These are phyloP conservation scores for Tritrichomonas foetus DNA, from an alignment of 208 protist genomes.

Conservation along the genomic window DNA sequence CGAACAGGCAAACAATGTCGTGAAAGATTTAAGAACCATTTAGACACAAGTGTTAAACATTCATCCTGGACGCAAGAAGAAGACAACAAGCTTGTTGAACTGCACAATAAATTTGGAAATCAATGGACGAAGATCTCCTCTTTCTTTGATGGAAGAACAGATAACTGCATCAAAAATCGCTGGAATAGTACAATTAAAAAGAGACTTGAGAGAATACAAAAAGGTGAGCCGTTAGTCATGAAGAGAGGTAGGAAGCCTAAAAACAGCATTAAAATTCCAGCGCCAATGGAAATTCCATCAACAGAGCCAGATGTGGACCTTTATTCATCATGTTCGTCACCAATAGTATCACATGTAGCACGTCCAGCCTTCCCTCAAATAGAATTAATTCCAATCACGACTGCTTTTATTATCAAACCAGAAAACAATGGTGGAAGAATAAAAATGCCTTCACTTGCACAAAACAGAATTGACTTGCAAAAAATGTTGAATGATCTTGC, in stretches of 20 bases:
- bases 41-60: conserved; percentile 54
- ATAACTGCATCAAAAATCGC: conserved; percentile 60
- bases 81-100: conserved; percentile 45
- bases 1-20: conserved; percentile 60
- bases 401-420: too few species aligned
- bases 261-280: too few species aligned
- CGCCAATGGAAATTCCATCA: too few species aligned
- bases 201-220: not conserved
- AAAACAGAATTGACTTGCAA: too few species aligned
- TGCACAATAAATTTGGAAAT: not conserved
- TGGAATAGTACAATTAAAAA: conserved; percentile 58
- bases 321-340: too few species aligned
- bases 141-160: conserved; percentile 44
- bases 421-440: too few species aligned
- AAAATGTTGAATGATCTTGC: too few species aligned
- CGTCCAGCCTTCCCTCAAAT: too few species aligned
- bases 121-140: conserved; percentile 14
- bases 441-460: too few species aligned
- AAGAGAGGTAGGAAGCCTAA: conserved; percentile 21
- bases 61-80: conserved; percentile 57
- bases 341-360: too few species aligned
- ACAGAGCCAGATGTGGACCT: too few species aligned
- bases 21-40: conserved; percentile 55
- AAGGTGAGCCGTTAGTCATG: not conserved
- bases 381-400: too few species aligned